Evolutionary conservation across 352 stramenopile species (phyloP), one percentile per base, ranked within the genome.

Genomic region (Phytophthora citricola): DNA sequence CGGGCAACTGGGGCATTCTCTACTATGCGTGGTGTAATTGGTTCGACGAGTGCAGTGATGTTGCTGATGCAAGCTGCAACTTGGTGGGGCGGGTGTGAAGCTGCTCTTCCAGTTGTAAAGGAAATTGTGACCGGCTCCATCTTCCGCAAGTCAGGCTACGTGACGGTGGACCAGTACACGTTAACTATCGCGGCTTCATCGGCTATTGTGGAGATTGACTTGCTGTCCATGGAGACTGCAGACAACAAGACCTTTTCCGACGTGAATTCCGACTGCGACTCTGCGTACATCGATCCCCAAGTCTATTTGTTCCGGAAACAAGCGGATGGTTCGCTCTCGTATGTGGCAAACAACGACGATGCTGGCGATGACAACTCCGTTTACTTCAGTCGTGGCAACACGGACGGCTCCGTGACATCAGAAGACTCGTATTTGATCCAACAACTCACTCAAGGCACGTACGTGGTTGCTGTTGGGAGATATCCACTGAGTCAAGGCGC

Each of bases 241-340:
- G 48, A 78, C 44, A 78, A 78, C 50, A 32, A 48, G 45, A 74
- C 60, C 2, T 78, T 78, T 22, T 49, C 66, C 0, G 84, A 92
- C 47, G 81, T 92, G 10, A 92, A 92, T 60, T 29, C 31, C 6
- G 79, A 92, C 54, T 92, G 84, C 44, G 84, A 92, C 66, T 92
- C 81, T 58, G 79, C 81, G 1, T 91, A 75, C 61, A 90, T 92
- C 40, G 81, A 91, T 68, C 85, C 84, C 15, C 76, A 90, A 31
- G 63, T 91, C 10, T 81, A 73, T 43, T 56, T 91, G 9, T 90
- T 87, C 46, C 39, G 55, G 22, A 75, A 73, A 29, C 36, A 26
- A 4, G 50, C 57, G 1, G 64, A 83, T 3, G 66, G 71, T 4
- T 55, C 60, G 5, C 58, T 85, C 24, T 65, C 59, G 10, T 54